These are phyloP conservation scores for Multifurca ochricompacta DNA, from an alignment of 768 basidiomycete species.

Conservation along the genomic window DNA sequence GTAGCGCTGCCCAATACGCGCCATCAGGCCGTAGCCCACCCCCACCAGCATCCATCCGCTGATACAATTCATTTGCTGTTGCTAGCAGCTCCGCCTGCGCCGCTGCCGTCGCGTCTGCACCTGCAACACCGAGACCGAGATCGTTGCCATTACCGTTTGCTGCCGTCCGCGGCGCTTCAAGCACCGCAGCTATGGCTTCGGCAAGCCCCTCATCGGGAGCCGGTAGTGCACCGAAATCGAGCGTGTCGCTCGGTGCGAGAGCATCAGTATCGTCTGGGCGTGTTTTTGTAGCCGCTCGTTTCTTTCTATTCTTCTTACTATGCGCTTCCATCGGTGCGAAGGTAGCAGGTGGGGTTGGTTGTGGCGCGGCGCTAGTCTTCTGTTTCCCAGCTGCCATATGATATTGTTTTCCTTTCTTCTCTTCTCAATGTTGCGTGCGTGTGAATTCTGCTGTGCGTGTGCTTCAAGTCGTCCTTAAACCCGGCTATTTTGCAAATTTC, in stretches of 20 bases:
- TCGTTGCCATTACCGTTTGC: background rate
- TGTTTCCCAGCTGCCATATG: conserved; percentile 16
- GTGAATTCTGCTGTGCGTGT: background rate
- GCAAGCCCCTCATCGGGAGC: conserved; percentile 19
- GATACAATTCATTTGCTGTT: conserved; percentile 44
- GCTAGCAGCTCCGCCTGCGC: conserved; percentile 36
- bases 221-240: conserved; percentile 16
- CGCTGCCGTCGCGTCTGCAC: conserved; percentile 17
- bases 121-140: conserved; percentile 2
- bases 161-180: conserved; percentile 10
- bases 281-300: conserved; percentile 1
- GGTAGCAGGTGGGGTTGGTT: background rate
- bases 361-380: conserved; percentile 1
- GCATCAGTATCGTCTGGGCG: conserved; percentile 13
- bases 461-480: background rate
- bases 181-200: conserved; percentile 20
- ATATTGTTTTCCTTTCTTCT: background rate
- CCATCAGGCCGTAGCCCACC: conserved; percentile 38
- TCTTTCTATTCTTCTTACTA: conserved; percentile 12
- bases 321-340: conserved; percentile 1
- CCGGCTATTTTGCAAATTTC: background rate
- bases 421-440: background rate
- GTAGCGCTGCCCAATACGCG: conserved; percentile 63
- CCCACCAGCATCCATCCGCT: conserved; percentile 23
- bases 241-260: conserved; percentile 10